A percentile compares a stretch with the other conserved stretches of the same genome.
phyloP scores from a whole-genome alignment of 2,329 filamentous ascomycete species.

The Fusarium beomiforme region DNA sequence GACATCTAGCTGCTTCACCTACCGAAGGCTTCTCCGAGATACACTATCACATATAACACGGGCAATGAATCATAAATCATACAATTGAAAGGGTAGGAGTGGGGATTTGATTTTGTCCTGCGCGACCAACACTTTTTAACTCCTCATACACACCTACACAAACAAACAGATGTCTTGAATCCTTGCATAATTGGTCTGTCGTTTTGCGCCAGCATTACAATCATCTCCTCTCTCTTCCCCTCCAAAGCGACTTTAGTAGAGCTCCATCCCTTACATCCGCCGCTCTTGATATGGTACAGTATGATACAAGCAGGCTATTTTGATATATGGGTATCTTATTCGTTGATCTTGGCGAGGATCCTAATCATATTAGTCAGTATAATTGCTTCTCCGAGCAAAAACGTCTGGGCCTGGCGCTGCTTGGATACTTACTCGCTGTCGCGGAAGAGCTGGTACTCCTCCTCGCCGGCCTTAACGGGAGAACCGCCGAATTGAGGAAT shows the following conservation, averaged over 20 bases:
- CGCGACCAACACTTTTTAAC: constrained; percentile 34
- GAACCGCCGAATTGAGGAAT: constrained; percentile 97
- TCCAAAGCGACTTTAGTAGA: constrained; percentile 10
- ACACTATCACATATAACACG: not conserved
- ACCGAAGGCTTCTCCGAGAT: not conserved
- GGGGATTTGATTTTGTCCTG: constrained; percentile 45
- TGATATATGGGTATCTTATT: constrained; percentile 63
- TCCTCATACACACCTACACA: constrained; percentile 18
- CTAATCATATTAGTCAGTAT: constrained; percentile 57
- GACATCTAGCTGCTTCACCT: not conserved
- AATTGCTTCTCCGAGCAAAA: not conserved
- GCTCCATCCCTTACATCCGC: constrained; percentile 27
- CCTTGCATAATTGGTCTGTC: constrained; percentile 26
- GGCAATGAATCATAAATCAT: not conserved
- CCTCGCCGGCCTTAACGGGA: constrained; percentile 96
- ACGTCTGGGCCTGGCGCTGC: not conserved
- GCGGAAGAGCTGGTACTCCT: constrained; percentile 95
- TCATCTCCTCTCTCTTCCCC: constrained; percentile 25
- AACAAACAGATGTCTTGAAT: constrained; percentile 5
- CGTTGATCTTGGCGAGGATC: constrained; percentile 98
- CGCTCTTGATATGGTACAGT: constrained; percentile 48
- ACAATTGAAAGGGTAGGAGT: constrained; percentile 42
- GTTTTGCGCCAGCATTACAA: constrained; percentile 39
- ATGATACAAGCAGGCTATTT: constrained; percentile 47
- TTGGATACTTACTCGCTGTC: constrained; percentile 91